Base-by-base conservation (phyloP, 2,329 filamentous ascomycete species). In the Hypoxylon sp. region DNA sequence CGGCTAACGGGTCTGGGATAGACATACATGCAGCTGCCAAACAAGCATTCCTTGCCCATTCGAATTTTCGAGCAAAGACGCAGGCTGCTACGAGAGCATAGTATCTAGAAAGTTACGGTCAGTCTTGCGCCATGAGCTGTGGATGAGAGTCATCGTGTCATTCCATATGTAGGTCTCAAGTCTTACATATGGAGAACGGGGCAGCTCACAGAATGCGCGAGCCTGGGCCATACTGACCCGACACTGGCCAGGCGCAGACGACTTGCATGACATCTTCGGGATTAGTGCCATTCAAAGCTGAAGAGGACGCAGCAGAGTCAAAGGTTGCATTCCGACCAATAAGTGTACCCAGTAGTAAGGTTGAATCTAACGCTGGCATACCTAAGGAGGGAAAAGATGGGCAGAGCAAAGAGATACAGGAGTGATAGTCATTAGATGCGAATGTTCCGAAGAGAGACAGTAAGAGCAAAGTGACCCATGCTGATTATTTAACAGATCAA, bases 11-110 rank as follows among this genome's bases (percentile, higher is more conserved):
- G 8, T 37, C 32, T 32, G 7, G n/a, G 21, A 32, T 13, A 26
- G 20, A 55, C 55, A 23, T 55, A 58, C 55, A 71, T 3, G 80
- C 84, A 9, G 81, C 84, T 5, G 84, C 85, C 25, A 88, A 69
- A 64, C 82, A 86, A 7, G 85, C 81, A 59, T 81, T 82, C 42
- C 79, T 76, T 3, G 88, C 73, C 83, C 83, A 87, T 67, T 82
- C 78, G 19, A 72, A 69, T 59, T 82, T 84, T 37, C 83, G 76
- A n/a, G 81, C 83, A 36, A 88, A 67, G 3, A 88, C 76, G 61
- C 84, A 88, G 2, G 83, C 77, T 37, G 80, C 76, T 38, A 88
- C 78, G 1, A 88, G 77, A 31, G 81, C 75, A 64, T 89, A 88
- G 66, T 87, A 86, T 52, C 82, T 68, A 38, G 7, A 48, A 20